Percentiles rank a stretch among this genome's conserved stretches.
phyloP scores from a whole-genome alignment of 495 filamentous ascomycete genomes.

The Talaromyces stipitatus region DNA sequence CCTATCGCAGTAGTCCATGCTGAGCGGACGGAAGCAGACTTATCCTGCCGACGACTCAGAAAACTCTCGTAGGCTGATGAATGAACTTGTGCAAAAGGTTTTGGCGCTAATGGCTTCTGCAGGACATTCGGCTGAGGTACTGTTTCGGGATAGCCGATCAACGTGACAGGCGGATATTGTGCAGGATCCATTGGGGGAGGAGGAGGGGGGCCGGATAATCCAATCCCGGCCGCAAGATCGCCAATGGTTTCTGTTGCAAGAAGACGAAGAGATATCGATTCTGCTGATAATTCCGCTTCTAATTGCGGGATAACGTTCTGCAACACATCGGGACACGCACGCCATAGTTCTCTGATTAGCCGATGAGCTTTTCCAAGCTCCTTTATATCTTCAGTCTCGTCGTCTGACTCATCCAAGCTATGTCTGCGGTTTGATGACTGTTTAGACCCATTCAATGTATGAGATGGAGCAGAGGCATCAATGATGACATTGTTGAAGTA shows the following conservation, averaged over 20 bases:
- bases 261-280: constrained; percentile 76
- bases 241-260: constrained; percentile 90
- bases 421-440: constrained; percentile 30
- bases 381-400: constrained; percentile 77
- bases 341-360: constrained; percentile 88
- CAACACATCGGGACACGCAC: constrained; percentile 78
- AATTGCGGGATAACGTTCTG: constrained; percentile 91
- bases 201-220: constrained; percentile 76
- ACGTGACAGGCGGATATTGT: constrained; percentile 66
- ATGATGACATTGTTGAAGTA: constrained; percentile 97
- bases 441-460: constrained; percentile 33
- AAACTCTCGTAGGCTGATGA: constrained; percentile 72
- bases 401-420: constrained; percentile 62
- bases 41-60: constrained; percentile 76
- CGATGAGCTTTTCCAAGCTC: constrained; percentile 85
- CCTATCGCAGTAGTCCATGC: constrained; percentile 82
- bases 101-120: constrained; percentile 69
- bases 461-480: constrained; percentile 57
- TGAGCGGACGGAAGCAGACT: constrained; percentile 67
- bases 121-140: constrained; percentile 55
- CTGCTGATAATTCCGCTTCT: constrained; percentile 84
- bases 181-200: constrained; percentile 65
- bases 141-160: constrained; percentile 48
- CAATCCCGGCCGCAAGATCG: constrained; percentile 87
- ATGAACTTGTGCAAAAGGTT: constrained; percentile 77